phyloP scores from a whole-genome alignment of 768 basidiomycete genomes.

The Suillus spraguei region DNA sequence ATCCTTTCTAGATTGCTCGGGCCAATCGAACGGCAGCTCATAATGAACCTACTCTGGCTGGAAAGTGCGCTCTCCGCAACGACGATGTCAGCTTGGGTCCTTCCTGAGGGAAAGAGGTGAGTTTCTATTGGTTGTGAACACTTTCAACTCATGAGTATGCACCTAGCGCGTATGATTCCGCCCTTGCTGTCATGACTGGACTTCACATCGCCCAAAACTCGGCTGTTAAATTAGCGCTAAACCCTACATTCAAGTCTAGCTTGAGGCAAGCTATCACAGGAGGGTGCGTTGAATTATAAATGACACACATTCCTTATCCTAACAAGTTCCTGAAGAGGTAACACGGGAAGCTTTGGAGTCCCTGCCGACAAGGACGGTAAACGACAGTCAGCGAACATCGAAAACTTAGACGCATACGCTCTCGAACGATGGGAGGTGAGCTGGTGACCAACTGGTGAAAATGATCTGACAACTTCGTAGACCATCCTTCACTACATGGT shows the following conservation, averaged over 20 bases:
- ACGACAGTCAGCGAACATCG: constrained; percentile 51
- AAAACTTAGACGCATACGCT: constrained; percentile 77
- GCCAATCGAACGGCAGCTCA: constrained; percentile 79
- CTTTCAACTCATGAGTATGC: neutral
- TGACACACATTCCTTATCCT: constrained; percentile 1
- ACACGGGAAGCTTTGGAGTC: constrained; percentile 82
- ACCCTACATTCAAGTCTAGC: constrained; percentile 74
- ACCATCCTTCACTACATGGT: constrained; percentile 99
- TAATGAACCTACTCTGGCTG: constrained; percentile 89
- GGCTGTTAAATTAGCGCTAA: constrained; percentile 65
- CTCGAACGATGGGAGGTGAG: constrained; percentile 89
- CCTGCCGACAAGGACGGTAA: constrained; percentile 70
- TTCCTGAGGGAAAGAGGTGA: constrained; percentile 72
- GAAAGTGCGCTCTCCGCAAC: constrained; percentile 69
- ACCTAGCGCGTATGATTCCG: constrained; percentile 69
- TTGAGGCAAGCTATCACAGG: constrained; percentile 86
- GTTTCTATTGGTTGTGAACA: constrained; percentile 13
- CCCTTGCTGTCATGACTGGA: constrained; percentile 61
- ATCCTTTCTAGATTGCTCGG: constrained; percentile 59
- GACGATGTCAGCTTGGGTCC: constrained; percentile 78
- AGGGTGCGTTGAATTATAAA: constrained; percentile 54
- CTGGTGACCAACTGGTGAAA: constrained; percentile 11
- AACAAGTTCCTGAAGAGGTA: constrained; percentile 51
- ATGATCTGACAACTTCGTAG: constrained; percentile 40
- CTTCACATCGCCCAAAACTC: constrained; percentile 72